A percentile compares a stretch with the other conserved stretches of the same genome.
phyloP scores from a whole-genome alignment of 2,329 filamentous ascomycete genomes.

The Microdochium paspali region DNA sequence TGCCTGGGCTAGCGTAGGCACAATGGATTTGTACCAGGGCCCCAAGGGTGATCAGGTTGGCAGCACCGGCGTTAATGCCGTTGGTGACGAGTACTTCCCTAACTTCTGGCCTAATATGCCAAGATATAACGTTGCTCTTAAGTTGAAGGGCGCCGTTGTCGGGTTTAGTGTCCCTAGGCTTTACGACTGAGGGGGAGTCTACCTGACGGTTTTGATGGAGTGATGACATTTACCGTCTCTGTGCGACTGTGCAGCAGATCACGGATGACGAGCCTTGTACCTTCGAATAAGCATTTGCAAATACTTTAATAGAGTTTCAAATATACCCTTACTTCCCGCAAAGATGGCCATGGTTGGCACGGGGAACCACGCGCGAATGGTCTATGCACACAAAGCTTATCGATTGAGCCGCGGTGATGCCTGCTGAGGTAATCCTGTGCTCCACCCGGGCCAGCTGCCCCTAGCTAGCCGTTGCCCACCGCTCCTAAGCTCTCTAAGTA shows the following conservation, averaged over 20 bases:
- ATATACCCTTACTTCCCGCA: too few species aligned
- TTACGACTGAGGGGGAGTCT: too few species aligned
- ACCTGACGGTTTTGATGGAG: too few species aligned
- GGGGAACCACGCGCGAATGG: too few species aligned
- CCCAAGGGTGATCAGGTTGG: constrained; percentile 1
- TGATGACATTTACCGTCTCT: too few species aligned
- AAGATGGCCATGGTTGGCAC: too few species aligned
- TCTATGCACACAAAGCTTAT: too few species aligned
- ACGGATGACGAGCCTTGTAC: too few species aligned
- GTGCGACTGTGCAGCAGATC: too few species aligned
- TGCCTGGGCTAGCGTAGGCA: background rate
- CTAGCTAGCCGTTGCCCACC: background rate
- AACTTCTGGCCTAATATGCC: constrained; percentile 5
- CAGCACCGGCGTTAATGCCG: constrained; percentile 1
- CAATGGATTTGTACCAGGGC: constrained; percentile 4
- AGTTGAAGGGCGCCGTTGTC: constrained; percentile 2
- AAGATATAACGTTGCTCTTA: background rate
- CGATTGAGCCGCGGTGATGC: too few species aligned
- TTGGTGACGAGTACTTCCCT: constrained; percentile 5
- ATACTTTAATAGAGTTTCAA: too few species aligned
- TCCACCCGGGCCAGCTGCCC: background rate
- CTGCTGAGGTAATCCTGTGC: background rate
- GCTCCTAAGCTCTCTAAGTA: background rate
- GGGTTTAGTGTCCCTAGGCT: constrained; percentile 2
- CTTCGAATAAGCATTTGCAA: too few species aligned